These are phyloP conservation scores for Aspergillus coremiiformis DNA, from an alignment of 495 filamentous ascomycete species.

Conservation along the genomic window DNA sequence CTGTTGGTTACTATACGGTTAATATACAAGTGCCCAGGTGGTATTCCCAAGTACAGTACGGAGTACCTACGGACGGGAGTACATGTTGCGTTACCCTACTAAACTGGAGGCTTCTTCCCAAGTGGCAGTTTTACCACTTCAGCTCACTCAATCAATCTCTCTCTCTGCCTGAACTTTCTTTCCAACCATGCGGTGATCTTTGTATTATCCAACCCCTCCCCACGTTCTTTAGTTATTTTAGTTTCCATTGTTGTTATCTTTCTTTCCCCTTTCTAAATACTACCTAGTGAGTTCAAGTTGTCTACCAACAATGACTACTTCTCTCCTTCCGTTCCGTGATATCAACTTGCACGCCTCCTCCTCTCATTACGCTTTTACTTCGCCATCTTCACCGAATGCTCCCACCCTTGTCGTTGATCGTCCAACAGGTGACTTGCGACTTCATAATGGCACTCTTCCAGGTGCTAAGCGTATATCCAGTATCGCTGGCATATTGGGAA, in stretches of 20 bases:
- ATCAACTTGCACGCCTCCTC: conserved; percentile 89
- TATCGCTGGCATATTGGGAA: conserved; percentile 88
- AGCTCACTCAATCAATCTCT: background rate
- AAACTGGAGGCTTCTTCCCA: no score
- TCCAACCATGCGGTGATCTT: conserved; percentile 5
- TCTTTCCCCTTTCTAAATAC: conserved; percentile 5
- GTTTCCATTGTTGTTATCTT: background rate
- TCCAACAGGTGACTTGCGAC: conserved; percentile 83
- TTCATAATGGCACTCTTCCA: conserved; percentile 68
- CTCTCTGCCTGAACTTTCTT: background rate
- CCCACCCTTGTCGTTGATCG: conserved; percentile 83
- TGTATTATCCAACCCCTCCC: background rate
- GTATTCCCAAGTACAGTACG: no score
- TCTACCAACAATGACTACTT: conserved; percentile 45
- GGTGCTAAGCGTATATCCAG: conserved; percentile 80
- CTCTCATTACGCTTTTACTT: conserved; percentile 92
- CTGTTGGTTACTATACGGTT: no score
- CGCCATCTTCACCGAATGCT: conserved; percentile 82
- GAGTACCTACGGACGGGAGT: no score
- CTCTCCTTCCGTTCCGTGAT: conserved; percentile 78
- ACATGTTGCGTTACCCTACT: no score
- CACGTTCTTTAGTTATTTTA: background rate
- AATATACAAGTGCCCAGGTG: no score
- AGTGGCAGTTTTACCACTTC: no score
- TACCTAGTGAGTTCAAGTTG: no score